These are phyloP conservation scores for Lodderomyces elongisporus DNA, from an alignment of 1,139 yeast genomes.

Conservation along the genomic window DNA sequence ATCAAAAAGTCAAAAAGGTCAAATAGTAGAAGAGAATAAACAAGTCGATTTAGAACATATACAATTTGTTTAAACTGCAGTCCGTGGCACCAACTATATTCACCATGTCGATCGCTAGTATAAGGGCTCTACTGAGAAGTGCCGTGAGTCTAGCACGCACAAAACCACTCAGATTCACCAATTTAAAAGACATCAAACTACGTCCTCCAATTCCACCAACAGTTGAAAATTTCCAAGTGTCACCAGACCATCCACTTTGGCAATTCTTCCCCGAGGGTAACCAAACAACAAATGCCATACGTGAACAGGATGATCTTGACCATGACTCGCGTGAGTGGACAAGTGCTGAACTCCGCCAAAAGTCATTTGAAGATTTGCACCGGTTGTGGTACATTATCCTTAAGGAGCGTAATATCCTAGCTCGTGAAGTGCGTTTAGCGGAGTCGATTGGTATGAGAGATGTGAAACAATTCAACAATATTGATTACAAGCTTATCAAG, in stretches of 20 bases:
- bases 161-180: slow-evolving; percentile 7
- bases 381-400: slow-evolving; percentile 83
- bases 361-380: slow-evolving; percentile 88
- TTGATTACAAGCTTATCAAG: slow-evolving; percentile 34
- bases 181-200: slow-evolving; percentile 36
- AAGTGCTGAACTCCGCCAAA: slow-evolving; percentile 81
- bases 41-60: no score
- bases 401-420: slow-evolving; percentile 74
- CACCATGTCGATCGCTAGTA: slow-evolving; percentile 4
- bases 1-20: neutral
- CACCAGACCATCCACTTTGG: slow-evolving; percentile 93
- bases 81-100: no score
- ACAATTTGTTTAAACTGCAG: no score
- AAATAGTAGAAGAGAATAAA: neutral
- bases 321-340: slow-evolving; percentile 75
- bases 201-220: slow-evolving; percentile 88
- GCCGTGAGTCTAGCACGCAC: slow-evolving; percentile 7
- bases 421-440: slow-evolving; percentile 62
- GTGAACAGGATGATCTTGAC: slow-evolving; percentile 52
- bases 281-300: slow-evolving; percentile 46
- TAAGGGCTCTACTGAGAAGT: slow-evolving; percentile 19
- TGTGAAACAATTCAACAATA: slow-evolving; percentile 21
- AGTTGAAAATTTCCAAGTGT: slow-evolving; percentile 62
- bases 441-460: slow-evolving; percentile 26
- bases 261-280: slow-evolving; percentile 69